These are phyloP conservation scores for Ceratocystis papillata DNA, from an alignment of 2,329 filamentous ascomycete genomes.

Conservation along the genomic window DNA sequence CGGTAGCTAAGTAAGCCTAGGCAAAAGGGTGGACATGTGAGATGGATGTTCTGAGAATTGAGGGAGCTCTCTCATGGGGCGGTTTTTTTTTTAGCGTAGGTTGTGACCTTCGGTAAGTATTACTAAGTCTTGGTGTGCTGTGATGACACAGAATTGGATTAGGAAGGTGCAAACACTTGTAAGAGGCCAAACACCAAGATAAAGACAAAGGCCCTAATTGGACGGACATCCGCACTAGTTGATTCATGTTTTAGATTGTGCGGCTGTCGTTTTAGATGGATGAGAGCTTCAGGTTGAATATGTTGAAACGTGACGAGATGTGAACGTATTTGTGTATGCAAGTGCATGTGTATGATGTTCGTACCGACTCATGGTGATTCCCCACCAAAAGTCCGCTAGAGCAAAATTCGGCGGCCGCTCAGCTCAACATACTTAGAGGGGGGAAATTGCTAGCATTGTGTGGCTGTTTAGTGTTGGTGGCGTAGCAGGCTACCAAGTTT, in stretches of 20 bases:
- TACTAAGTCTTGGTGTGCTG: not conserved
- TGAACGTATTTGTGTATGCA: not conserved
- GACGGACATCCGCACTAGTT: not conserved
- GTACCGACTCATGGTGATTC: conserved; percentile 1
- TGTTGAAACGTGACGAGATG: not conserved
- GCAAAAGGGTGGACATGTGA: not conserved
- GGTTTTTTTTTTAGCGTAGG: not conserved
- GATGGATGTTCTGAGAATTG: not conserved
- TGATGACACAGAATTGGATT: not conserved
- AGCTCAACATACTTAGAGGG: not conserved
- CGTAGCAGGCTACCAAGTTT: not conserved
- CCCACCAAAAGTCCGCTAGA: conserved; percentile 7
- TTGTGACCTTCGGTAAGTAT: not conserved
- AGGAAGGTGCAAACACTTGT: conserved; percentile 11
- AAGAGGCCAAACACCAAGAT: not conserved
- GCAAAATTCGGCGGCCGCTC: not conserved
- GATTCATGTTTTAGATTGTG: conserved; percentile 2
- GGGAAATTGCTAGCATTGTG: not conserved
- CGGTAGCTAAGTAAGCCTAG: not conserved
- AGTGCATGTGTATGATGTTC: not conserved
- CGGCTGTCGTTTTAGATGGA: not conserved
- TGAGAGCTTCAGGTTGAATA: not conserved
- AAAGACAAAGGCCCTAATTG: not conserved
- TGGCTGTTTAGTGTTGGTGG: not conserved
- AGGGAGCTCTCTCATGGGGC: not conserved